phyloP scores from a whole-genome alignment of 139 green algal species.

The Chlamydomonas sp. region DNA sequence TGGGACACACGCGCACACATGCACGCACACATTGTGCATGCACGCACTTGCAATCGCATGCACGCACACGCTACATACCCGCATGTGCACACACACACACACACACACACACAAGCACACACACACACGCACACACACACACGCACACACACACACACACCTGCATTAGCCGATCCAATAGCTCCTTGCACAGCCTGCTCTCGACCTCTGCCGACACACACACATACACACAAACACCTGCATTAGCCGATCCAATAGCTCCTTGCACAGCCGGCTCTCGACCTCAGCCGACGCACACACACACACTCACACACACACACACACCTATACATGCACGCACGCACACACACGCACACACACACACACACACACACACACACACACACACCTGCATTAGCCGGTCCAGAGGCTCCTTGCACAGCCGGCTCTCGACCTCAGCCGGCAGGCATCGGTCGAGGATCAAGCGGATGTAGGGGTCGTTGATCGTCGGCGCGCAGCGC shows the following conservation, averaged over 20 bases:
- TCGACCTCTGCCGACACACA: conserved; percentile 25
- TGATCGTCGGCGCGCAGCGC: conserved; percentile 13
- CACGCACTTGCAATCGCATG: too few species aligned
- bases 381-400: conserved; percentile 22
- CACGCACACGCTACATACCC: too few species aligned
- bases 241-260: conserved; percentile 28
- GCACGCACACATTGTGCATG: too few species aligned
- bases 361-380: background rate
- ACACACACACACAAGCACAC: too few species aligned
- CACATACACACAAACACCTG: conserved; percentile 11
- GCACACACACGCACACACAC: background rate
- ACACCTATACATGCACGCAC: too few species aligned
- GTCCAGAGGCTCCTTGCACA: conserved; percentile 32
- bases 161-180: conserved; percentile 28
- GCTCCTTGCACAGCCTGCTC: conserved; percentile 24
- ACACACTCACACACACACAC: too few species aligned
- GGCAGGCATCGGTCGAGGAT: conserved; percentile 33
- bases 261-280: conserved; percentile 23
- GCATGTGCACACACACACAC: too few species aligned
- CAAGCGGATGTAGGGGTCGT: conserved; percentile 29
- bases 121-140: background rate
- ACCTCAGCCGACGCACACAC: conserved; percentile 22
- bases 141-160: background rate
- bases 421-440: conserved; percentile 15
- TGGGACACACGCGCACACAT: too few species aligned